phyloP scores from a whole-genome alignment of 495 filamentous ascomycete species.

The Copromyces sp. region DNA sequence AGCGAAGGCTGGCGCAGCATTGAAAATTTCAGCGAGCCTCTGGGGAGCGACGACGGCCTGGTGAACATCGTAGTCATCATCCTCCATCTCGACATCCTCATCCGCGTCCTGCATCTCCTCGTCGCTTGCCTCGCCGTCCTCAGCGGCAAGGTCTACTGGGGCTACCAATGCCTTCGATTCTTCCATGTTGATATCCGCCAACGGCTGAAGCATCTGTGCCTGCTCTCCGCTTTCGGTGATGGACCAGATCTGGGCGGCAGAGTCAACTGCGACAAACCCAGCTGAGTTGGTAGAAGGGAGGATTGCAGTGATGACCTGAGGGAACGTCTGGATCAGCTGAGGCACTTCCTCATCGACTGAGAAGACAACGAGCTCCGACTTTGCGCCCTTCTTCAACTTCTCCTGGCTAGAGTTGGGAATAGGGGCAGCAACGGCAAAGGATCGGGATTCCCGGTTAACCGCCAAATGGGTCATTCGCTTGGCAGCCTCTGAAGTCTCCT shows the following conservation, averaged over 20 bases:
- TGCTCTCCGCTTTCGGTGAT: slow-evolving; percentile 40
- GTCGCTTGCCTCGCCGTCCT: slow-evolving; percentile 41
- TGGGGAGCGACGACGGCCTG: slow-evolving; percentile 50
- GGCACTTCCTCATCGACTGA: slow-evolving; percentile 37
- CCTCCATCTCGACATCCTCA: slow-evolving; percentile 25
- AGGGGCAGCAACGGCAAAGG: slow-evolving; percentile 49
- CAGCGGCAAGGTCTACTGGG: slow-evolving; percentile 14
- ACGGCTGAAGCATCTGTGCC: slow-evolving; percentile 38
- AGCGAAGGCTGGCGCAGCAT: slow-evolving; percentile 60
- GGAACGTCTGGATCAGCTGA: slow-evolving; percentile 35
- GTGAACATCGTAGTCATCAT: slow-evolving; percentile 29
- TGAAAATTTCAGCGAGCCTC: slow-evolving; percentile 63
- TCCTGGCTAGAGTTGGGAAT: slow-evolving; percentile 15
- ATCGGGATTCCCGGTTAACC: slow-evolving; percentile 42
- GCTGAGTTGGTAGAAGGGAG: slow-evolving; percentile 40
- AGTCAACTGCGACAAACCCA: slow-evolving; percentile 52
- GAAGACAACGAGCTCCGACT: slow-evolving; percentile 49
- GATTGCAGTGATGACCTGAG: slow-evolving; percentile 44
- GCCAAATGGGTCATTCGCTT: slow-evolving; percentile 50
- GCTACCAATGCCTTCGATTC: slow-evolving; percentile 6
- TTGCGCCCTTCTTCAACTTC: slow-evolving; percentile 17
- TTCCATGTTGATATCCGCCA: slow-evolving; percentile 37
- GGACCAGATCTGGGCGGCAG: slow-evolving; percentile 46
- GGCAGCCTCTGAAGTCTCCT: slow-evolving; percentile 19
- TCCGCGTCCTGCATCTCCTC: slow-evolving; percentile 30